A percentile compares a stretch with the other conserved stretches of the same genome.
Conservation (phyloP, 139 green algal genomes). For the Chlamydomonas sphaeroides region DNA sequence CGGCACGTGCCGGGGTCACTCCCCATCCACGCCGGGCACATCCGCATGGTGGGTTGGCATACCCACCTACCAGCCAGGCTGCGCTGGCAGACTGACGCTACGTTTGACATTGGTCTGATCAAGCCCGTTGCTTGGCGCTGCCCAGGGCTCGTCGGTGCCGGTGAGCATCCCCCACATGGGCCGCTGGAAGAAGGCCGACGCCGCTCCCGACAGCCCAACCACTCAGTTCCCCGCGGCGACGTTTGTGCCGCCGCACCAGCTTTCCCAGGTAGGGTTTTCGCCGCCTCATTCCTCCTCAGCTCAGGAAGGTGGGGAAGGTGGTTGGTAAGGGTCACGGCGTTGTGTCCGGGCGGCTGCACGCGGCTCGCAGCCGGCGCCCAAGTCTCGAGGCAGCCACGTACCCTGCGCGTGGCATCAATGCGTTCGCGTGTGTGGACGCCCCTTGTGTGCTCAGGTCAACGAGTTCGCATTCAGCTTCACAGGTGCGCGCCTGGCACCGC, state of each 20-base stretch:
- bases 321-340: too few relatives aligned
- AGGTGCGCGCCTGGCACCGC: too few relatives aligned
- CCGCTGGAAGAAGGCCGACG: slow-evolving; percentile 36
- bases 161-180: slow-evolving; percentile 36
- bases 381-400: too few relatives aligned
- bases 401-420: too few relatives aligned
- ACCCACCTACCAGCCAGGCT: too few relatives aligned
- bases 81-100: too few relatives aligned
- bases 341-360: too few relatives aligned
- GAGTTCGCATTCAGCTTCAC: background rate
- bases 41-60: background rate
- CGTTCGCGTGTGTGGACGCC: too few relatives aligned
- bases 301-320: too few relatives aligned
- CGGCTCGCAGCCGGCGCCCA: too few relatives aligned
- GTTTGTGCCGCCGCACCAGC: slow-evolving; percentile 55
- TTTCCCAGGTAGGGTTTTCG: slow-evolving; percentile 47
- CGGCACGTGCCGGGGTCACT: background rate
- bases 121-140: background rate
- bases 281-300: slow-evolving; percentile 40
- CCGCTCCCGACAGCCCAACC: background rate
- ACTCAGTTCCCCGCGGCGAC: slow-evolving; percentile 31
- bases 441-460: too few relatives aligned
- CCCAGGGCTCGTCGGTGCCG: slow-evolving; percentile 28
- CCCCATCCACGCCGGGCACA: background rate
- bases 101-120: too few relatives aligned